Evolutionary conservation across 768 basidiomycete species (phyloP), one percentile per base, ranked within the genome.

Genomic region (Auricularia sp.): DNA sequence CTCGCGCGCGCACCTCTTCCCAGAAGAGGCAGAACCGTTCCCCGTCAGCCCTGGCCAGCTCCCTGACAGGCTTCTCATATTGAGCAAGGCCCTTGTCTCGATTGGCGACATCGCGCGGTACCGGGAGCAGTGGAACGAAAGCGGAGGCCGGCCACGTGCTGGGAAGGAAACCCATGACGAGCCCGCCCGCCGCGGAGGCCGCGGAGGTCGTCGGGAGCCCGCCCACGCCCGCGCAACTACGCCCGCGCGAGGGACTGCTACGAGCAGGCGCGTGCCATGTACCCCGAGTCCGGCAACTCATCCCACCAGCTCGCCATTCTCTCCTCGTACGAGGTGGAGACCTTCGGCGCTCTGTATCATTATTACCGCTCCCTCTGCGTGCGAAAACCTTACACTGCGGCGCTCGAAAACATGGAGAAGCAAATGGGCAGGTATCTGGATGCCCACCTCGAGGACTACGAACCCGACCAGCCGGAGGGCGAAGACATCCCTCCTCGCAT

Each of bases 231-330:
- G 36, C 79, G 87, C 67, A 87, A 87, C 67, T 93, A 87, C 71
- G 80, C 85, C 56, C 86, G 82, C 70, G 91, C 92, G 1, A 83
- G 84, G 18, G 83, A 84, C 61, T 91, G 87, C 72, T 99, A 98
- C 74, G 86, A 91, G 60, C 88, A 91, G 67, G 95, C 97, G 2
- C 81, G 88, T 47, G 71, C 87, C 36, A 80, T 99, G 8, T 77
- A 90, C 5, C 96, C 97, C 0, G 80, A 88, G 64, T 91, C 96
- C 68, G 97, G 96, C 68, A 95, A 98, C 71, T 84, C 97, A 0
- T 96, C 90, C 21, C 96, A 98, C 73, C 97, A 98, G 74, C 85
- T 98, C 21, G 97, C 96, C 3, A 95, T 98, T 66, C 83, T 98
- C 36, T 84, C 93, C 2, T 86, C 88, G 3, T 95, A 97, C 73